Evolutionary conservation across 306 rosid genomes (phyloP).

Genomic region (Trifolium dubium): DNA sequence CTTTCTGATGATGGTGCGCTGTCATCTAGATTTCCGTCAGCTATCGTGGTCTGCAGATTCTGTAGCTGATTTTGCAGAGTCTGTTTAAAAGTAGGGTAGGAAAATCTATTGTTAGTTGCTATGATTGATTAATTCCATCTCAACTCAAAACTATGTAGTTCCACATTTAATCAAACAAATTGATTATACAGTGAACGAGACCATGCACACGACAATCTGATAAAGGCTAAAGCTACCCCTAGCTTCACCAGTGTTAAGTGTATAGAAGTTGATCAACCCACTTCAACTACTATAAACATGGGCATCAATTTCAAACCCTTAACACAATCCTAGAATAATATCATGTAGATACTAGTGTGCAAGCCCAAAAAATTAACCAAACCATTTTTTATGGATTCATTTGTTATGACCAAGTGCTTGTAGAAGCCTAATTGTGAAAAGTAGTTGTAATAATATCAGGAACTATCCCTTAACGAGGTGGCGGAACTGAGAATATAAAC

Average conservation of each 20-base stretch:
- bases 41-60: conserved; percentile 55
- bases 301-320: neutral
- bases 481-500: conserved; percentile 7
- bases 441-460: neutral
- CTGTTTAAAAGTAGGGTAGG: conserved; percentile 38
- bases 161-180: conserved; percentile 29
- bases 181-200: conserved; percentile 12
- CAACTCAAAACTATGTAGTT: conserved; percentile 27
- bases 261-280: neutral
- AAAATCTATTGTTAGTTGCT: neutral
- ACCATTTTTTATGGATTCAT: neutral
- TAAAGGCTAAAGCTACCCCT: neutral
- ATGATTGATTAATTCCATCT: conserved; percentile 1
- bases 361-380: neutral
- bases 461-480: neutral
- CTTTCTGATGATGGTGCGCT: conserved; percentile 47
- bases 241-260: neutral
- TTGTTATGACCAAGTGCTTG: conserved; percentile 16
- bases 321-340: neutral
- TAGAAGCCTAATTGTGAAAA: conserved; percentile 28
- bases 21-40: conserved; percentile 41
- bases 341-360: neutral
- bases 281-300: neutral
- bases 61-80: conserved; percentile 66
- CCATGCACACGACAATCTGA: neutral